These are phyloP conservation scores for Phytopythium chamaehyphon DNA, from an alignment of 352 stramenopile species.

Conservation along the genomic window DNA sequence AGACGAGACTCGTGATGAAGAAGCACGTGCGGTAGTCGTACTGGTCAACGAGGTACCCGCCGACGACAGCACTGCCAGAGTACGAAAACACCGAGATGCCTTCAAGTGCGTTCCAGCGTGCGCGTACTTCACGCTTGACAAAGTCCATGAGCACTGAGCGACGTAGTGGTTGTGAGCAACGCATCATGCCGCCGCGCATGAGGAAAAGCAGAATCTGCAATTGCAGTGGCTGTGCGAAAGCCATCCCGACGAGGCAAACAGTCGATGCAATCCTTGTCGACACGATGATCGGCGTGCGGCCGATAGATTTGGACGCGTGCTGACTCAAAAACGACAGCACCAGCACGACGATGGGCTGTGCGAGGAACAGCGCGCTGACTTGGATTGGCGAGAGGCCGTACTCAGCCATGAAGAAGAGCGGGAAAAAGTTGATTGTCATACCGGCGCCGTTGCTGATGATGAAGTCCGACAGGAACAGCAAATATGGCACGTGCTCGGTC, in stretches of 20 bases:
- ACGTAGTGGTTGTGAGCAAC: slow-evolving; percentile 73
- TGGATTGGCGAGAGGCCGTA: slow-evolving; percentile 73
- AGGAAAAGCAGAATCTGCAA: slow-evolving; percentile 71
- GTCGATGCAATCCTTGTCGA: slow-evolving; percentile 51
- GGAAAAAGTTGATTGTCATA: slow-evolving; percentile 87
- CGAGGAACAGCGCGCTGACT: slow-evolving; percentile 60
- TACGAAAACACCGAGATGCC: slow-evolving; percentile 74
- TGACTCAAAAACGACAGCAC: slow-evolving; percentile 54
- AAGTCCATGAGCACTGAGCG: slow-evolving; percentile 81
- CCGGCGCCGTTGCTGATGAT: slow-evolving; percentile 81
- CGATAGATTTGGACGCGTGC: slow-evolving; percentile 36
- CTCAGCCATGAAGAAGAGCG: slow-evolving; percentile 79
- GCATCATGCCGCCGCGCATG: slow-evolving; percentile 81
- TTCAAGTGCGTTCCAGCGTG: slow-evolving; percentile 74
- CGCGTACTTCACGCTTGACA: slow-evolving; percentile 63
- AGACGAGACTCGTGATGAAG: slow-evolving; percentile 67
- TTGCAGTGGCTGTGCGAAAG: slow-evolving; percentile 43
- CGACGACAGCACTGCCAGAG: slow-evolving; percentile 74
- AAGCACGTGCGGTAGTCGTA: slow-evolving; percentile 79
- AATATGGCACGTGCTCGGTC: slow-evolving; percentile 61
- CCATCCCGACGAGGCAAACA: slow-evolving; percentile 61
- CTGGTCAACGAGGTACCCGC: slow-evolving; percentile 72
- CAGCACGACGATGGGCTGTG: slow-evolving; percentile 65
- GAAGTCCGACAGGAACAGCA: slow-evolving; percentile 76
- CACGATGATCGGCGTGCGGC: slow-evolving; percentile 73